A percentile compares a stretch with the other conserved stretches of the same genome.
Evolutionary conservation across 805 yeast genomes (phyloP).

Genomic region (Wickerhamiella parazyma): DNA sequence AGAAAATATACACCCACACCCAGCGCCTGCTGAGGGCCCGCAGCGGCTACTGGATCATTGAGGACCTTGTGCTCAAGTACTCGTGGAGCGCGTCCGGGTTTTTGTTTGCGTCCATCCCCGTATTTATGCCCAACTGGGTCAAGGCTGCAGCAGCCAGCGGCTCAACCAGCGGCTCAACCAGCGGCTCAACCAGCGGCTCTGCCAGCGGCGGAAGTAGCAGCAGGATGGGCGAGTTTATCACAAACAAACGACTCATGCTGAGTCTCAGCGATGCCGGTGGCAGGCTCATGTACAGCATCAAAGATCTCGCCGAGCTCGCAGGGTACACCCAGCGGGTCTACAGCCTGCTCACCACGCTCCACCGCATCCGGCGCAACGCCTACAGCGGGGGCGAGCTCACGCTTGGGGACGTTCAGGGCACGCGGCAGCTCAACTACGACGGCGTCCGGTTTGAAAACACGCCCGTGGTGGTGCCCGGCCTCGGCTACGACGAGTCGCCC

Average conservation of each 20-base stretch:
- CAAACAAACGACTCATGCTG: conserved; percentile 79
- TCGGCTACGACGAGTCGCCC: conserved; percentile 22
- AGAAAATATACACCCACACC: conserved; percentile 41
- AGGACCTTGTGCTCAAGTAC: conserved; percentile 77
- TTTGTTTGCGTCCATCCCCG: conserved; percentile 79
- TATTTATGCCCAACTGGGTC: conserved; percentile 42
- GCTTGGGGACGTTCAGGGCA: conserved; percentile 52
- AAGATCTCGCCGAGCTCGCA: conserved; percentile 79
- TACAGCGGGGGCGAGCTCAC: conserved; percentile 21
- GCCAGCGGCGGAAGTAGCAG: conserved; percentile 22
- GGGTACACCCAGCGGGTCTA: conserved; percentile 85
- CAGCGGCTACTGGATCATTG: conserved; percentile 57
- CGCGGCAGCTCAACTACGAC: conserved; percentile 59
- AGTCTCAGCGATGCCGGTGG: conserved; percentile 93
- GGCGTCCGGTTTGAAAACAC: conserved; percentile 77
- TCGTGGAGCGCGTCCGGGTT: conserved; percentile 96
- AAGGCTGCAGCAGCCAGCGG: conserved; percentile 20
- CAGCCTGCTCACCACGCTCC: conserved; percentile 58
- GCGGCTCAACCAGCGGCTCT: conserved; percentile 8
- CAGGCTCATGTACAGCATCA: conserved; percentile 84
- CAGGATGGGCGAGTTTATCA: conserved; percentile 74
- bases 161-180: conserved; percentile 11
- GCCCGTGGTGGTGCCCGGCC: conserved; percentile 62
- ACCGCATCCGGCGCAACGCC: conserved; percentile 56
- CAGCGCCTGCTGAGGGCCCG: conserved; percentile 42